Evolutionary conservation across 2,329 filamentous ascomycete species (phyloP).

Genomic region (Mycosphaerella sp.): DNA sequence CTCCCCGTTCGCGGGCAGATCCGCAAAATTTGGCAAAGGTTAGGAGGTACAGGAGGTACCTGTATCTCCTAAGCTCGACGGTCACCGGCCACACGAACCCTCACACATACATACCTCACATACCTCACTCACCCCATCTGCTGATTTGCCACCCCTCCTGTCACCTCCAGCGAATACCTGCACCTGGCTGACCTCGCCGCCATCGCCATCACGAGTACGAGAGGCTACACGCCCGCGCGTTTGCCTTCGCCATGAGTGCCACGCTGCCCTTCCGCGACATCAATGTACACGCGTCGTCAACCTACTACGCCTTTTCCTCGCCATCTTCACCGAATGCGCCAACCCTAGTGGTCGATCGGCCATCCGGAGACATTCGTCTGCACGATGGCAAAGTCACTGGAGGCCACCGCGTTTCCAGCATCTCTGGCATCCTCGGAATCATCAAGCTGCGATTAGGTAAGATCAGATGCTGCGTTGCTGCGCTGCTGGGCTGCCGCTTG

Average conservation of each 20-base stretch:
- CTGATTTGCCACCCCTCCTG: background rate
- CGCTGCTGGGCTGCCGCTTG: background rate
- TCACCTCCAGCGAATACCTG: background rate
- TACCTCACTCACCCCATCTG: too few relatives aligned
- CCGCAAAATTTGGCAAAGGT: too few relatives aligned
- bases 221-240: background rate
- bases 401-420: slow-evolving; percentile 82
- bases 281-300: slow-evolving; percentile 86
- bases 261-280: slow-evolving; percentile 83
- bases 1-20: too few relatives aligned
- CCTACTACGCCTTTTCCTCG: slow-evolving; percentile 93
- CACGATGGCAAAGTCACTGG: slow-evolving; percentile 70
- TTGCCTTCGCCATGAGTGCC: slow-evolving; percentile 41
- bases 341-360: slow-evolving; percentile 81
- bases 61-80: too few relatives aligned
- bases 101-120: too few relatives aligned
- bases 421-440: slow-evolving; percentile 89
- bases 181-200: background rate
- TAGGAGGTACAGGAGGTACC: too few relatives aligned
- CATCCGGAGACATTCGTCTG: slow-evolving; percentile 82
- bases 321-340: slow-evolving; percentile 87
- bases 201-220: background rate
- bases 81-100: too few relatives aligned
- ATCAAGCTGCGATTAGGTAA: slow-evolving; percentile 87
- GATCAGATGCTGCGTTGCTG: slow-evolving; percentile 18